Evolutionary conservation across 1,139 yeast species (phyloP), one percentile per base, ranked within the genome.

Genomic region (Saccharomycopsis hybrid): DNA sequence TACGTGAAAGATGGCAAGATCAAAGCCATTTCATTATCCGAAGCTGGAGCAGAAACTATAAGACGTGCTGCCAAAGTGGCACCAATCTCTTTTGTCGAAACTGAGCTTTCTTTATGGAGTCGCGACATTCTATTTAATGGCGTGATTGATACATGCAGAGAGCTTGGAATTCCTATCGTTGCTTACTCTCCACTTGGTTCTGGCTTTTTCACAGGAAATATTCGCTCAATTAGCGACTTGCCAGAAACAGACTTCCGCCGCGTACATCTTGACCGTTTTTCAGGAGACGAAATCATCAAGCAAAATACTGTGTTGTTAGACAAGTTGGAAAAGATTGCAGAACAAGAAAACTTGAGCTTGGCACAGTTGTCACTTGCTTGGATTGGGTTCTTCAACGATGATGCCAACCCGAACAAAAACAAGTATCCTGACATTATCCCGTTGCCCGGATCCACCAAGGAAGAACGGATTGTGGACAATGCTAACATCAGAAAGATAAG

Each of bases 181-280:
- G 87, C 90, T 30, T 87, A 88, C 66, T 83, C 95, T 30, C 96
- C 96, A 41, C 71, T 88, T 54, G 82, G 88, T n/a, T 73, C 85
- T 60, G 96, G 96, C 1, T 66, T 80, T 52, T 73, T 88, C 54
- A 82, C 94, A 5, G 94, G 92, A 51, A 56, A 69, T 18, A 74
- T 78, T 52, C 75, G 68, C 43, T 62, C 72, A 7, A 58, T 66
- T 3, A 67, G 67, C 3, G 75, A 73, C 49, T 61, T 80, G 43
- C 74, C 78, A 27, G 70, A 70, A 45, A 80, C 76, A 48, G 94
- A 84, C 60, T 53, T 78, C 51, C n/a, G n/a, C n/a, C 73, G 88
- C 57, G 59, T 57, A n/a, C 55, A 56, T 44, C 60, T 79, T 41
- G 90, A 79, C 49, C 75, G 83, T 57, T 85, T 85, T 67, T n/a